These are phyloP conservation scores for Heliamphora exappendiculata DNA, from an alignment of 148 eudicot species.

Conservation along the genomic window DNA sequence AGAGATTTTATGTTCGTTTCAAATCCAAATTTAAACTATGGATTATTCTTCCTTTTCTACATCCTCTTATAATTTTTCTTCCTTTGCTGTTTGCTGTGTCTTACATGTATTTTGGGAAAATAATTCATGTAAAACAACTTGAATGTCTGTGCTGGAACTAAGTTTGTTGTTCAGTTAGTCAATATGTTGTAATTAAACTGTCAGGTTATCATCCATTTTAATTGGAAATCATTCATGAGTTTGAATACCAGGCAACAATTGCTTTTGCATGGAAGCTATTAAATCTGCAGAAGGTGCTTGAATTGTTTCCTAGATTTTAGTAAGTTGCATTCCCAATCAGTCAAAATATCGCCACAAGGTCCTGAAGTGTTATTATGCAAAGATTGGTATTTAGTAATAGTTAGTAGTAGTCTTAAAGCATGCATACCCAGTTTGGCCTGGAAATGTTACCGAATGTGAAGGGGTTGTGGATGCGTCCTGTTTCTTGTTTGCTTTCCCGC, in stretches of 20 bases:
- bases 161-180: not conserved
- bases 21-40: not conserved
- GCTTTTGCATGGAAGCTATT: not conserved
- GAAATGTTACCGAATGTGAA: not conserved
- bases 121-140: not conserved
- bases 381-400: not conserved
- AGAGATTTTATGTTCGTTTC: not conserved
- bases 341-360: not conserved
- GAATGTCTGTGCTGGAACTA: not conserved
- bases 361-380: not conserved
- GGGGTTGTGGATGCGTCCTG: not conserved
- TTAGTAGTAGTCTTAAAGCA: not conserved
- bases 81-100: not conserved
- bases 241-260: not conserved
- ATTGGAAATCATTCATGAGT: not conserved
- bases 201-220: not conserved
- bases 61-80: not conserved
- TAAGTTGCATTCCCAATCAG: not conserved
- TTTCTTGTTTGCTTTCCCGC: too few species aligned
- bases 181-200: not conserved
- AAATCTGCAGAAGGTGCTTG: not conserved
- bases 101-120: not conserved
- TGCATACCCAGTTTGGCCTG: not conserved
- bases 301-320: not conserved
- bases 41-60: not conserved